Evolutionary conservation across 1,284 basidiomycete genomes (phyloP).

Genomic region (Ustilago esculenta): DNA sequence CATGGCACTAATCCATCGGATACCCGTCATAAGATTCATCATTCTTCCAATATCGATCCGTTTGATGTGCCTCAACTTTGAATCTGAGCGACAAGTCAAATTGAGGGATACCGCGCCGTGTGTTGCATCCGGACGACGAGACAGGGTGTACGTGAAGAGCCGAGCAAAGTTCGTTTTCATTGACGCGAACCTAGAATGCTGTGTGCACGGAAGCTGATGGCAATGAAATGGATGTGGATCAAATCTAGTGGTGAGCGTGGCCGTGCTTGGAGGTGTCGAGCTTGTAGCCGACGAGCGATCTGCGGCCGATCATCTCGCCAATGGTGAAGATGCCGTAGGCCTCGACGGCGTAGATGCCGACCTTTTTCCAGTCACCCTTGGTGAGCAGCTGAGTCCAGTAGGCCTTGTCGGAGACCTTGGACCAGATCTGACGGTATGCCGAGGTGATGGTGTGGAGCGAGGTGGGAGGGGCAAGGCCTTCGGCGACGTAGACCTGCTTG

Average conservation of each 20-base stretch:
- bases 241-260: conserved; percentile 49
- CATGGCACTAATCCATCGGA: no score
- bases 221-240: no score
- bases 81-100: no score
- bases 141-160: no score
- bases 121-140: no score
- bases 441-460: conserved; percentile 74
- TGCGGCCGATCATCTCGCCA: conserved; percentile 63
- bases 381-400: conserved; percentile 78
- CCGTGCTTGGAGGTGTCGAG: conserved; percentile 51
- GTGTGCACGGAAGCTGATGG: no score
- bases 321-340: conserved; percentile 82
- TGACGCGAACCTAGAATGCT: not conserved
- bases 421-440: conserved; percentile 80
- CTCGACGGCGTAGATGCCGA: conserved; percentile 84
- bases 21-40: no score
- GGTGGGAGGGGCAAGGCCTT: conserved; percentile 84
- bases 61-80: no score
- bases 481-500: conserved; percentile 90
- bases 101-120: no score
- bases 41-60: no score
- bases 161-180: not conserved
- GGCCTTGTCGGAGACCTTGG: conserved; percentile 74
- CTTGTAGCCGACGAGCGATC: conserved; percentile 60
- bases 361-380: conserved; percentile 79